These are phyloP conservation scores for Candida anglica DNA, from an alignment of 805 yeast species.

Conservation along the genomic window DNA sequence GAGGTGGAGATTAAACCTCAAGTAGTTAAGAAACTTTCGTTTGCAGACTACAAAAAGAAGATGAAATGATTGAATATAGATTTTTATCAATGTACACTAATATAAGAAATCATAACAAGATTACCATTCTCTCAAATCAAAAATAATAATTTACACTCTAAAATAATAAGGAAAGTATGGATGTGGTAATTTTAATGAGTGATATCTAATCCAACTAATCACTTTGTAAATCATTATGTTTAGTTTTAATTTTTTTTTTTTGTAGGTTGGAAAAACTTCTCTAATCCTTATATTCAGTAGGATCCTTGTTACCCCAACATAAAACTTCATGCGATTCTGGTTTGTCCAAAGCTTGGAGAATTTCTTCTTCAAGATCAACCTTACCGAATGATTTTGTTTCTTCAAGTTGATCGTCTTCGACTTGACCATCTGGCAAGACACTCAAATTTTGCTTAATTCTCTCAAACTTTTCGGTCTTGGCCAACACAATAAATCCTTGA, in stretches of 20 bases:
- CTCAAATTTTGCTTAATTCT: conserved; percentile 55
- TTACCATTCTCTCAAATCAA: no score
- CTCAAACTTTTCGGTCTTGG: conserved; percentile 53
- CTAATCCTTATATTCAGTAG: no score
- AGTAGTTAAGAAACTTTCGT: conserved; percentile 54
- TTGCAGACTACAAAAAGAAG: conserved; percentile 72
- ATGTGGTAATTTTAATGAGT: no score
- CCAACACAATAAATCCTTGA: conserved; percentile 69
- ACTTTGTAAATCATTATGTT: no score
- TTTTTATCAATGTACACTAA: no score
- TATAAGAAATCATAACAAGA: no score
- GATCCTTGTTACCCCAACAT: conserved; percentile 32
- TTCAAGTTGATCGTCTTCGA: conserved; percentile 19
- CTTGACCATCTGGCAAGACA: conserved; percentile 36
- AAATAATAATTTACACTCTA: no score
- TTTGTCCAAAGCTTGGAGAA: conserved; percentile 30
- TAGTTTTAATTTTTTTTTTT: neutral
- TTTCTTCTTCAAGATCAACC: conserved; percentile 35
- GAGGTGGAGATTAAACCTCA: conserved; percentile 16
- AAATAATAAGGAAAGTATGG: no score
- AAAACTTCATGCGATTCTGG: conserved; percentile 32
- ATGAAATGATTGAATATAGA: no score
- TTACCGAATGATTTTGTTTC: conserved; percentile 27
- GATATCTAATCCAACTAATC: no score
- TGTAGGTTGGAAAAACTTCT: no score